Conservation (phyloP, 2,329 filamentous ascomycete species). For the Ophiocordyceps camponoti-rufipedis region DNA sequence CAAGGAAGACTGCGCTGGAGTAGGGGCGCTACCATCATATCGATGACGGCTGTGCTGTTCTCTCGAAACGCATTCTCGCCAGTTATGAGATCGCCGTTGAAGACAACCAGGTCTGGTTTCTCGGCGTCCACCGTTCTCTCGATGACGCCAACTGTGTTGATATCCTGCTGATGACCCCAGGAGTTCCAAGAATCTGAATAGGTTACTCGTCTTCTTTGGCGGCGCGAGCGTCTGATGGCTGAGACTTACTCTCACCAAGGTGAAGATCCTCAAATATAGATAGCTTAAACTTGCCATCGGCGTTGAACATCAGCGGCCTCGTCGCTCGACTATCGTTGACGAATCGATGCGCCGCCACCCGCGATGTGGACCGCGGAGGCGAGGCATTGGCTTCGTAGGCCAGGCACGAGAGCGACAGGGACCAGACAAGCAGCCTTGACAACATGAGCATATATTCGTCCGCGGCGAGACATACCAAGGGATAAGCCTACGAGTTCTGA, state of each 20-base stretch:
- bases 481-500: background rate
- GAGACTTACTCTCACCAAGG: slow-evolving; percentile 43
- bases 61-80: slow-evolving; percentile 40
- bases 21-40: slow-evolving; percentile 39
- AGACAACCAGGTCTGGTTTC: slow-evolving; percentile 38
- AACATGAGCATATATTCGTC: background rate
- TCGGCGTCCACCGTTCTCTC: slow-evolving; percentile 38
- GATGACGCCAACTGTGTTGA: slow-evolving; percentile 37
- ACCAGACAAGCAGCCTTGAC: background rate
- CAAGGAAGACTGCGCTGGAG: slow-evolving; percentile 35
- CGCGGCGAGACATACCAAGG: background rate
- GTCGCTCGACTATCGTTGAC: background rate
- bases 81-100: slow-evolving; percentile 56
- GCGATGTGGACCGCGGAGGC: background rate
- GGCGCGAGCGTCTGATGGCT: too few relatives aligned
- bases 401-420: background rate
- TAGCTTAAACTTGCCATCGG: slow-evolving; percentile 29
- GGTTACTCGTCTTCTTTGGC: background rate
- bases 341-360: background rate
- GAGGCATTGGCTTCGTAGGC: background rate
- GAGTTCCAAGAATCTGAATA: slow-evolving; percentile 21
- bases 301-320: slow-evolving; percentile 14
- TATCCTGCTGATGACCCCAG: slow-evolving; percentile 33
- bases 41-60: slow-evolving; percentile 38
- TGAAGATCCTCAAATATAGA: slow-evolving; percentile 53